These are phyloP conservation scores for Spongispora temasekensis DNA, from an alignment of 1,284 basidiomycete genomes.

Conservation along the genomic window DNA sequence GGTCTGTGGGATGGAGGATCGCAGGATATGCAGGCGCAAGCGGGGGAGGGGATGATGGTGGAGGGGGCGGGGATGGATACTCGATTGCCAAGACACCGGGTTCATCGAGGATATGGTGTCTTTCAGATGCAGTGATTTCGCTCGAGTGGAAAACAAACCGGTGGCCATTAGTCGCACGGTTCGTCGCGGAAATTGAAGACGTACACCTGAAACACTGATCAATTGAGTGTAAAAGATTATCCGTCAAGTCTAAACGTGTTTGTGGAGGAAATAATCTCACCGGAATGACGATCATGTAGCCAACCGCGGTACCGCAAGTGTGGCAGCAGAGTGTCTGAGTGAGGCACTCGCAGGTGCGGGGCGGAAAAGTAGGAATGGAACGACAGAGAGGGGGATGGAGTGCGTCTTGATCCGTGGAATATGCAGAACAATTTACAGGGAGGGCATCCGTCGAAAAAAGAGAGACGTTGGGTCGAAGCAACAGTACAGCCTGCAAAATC, in stretches of 20 bases:
- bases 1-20: constrained; percentile 17
- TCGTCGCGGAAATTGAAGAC: constrained; percentile 61
- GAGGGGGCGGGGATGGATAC: constrained; percentile 31
- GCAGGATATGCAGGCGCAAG: constrained; percentile 24
- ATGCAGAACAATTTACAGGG: constrained; percentile 74
- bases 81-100: constrained; percentile 61
- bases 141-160: constrained; percentile 86
- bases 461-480: constrained; percentile 79
- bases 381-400: constrained; percentile 40
- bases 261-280: constrained; percentile 39
- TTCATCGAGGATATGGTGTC: constrained; percentile 70
- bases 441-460: constrained; percentile 84
- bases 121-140: constrained; percentile 71
- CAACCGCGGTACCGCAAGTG: constrained; percentile 74
- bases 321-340: constrained; percentile 81
- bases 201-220: constrained; percentile 68
- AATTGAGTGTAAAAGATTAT: constrained; percentile 15
- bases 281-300: constrained; percentile 76
- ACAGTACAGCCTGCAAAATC: constrained; percentile 67
- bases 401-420: constrained; percentile 47
- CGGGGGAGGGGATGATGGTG: constrained; percentile 29
- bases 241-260: constrained; percentile 4
- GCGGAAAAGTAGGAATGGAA: constrained; percentile 27
- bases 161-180: constrained; percentile 80
- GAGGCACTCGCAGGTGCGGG: constrained; percentile 66